Evolutionary conservation across 2,329 filamentous ascomycete species (phyloP), one percentile per base, ranked within the genome.

Genomic region (Arthrocladium fulminans): DNA sequence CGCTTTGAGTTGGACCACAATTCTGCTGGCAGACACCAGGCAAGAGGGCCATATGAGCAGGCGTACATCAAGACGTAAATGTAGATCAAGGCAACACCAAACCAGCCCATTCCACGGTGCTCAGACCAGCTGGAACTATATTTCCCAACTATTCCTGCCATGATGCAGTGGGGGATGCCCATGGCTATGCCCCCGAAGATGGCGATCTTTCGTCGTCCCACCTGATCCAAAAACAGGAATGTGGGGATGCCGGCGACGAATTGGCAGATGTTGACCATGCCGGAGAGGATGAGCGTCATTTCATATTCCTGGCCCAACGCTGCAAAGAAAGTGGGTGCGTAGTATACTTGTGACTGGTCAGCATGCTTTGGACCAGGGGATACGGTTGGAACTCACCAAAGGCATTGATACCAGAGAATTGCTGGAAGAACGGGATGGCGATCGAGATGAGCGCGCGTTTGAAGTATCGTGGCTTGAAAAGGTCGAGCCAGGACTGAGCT

Each of bases 81-180:
- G n/a, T n/a, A 46, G 3, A 19, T 30, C 19, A 46, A n/a, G 4
- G 44, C 44, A 24, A 43, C 40, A 19, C 20, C 5, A n/a, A 66
- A 64, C 76, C 76, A 79, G 7, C 78, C 78, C 50, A 73, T 68
- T 0, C 67, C 61, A 2, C 66, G 62, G 57, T 81, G 74, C 5
- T 17, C 38, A n/a, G n/a, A n/a, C 76, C 76, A 80, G 51, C 73
- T 63, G 19, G 69, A 56, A 9, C 67, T 69, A 59, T 69, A 81
- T 10, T 70, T 64, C 2, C 74, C 76, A 2, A 80, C 74, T 15
- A 81, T 63, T 2, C 73, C 63, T 0, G 76, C 73, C 30, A 79
- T 76, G 32, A 76, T 67, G 38, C 73, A 62, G 51, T 75, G 70
- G 2, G 66, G 67, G 8, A 73, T 48, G 1, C 66, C 64, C 72